Base-by-base conservation (phyloP, 352 stramenopile genomes). In the Elongisporangium undulatum region DNA sequence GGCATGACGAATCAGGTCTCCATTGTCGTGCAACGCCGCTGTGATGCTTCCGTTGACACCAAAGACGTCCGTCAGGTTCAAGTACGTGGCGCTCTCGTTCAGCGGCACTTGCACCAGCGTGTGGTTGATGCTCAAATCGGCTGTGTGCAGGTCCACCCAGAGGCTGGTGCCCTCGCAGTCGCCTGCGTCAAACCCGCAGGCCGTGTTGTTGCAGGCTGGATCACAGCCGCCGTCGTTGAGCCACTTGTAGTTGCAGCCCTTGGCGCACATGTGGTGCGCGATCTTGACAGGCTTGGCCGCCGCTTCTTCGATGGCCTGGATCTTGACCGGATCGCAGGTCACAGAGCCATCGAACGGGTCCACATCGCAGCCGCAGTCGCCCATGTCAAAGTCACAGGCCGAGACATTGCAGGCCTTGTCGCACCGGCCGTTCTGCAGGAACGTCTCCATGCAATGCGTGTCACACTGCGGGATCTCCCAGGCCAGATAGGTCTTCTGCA, bases 401-500 rank as follows among this genome's bases (percentile, higher is more conserved):
- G 75, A 85, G 39, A 83, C 84, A 54, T 98, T 97, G 67, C 95
- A 98, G 52, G 84, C 66, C 34, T 73, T 60, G 61, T 98, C 94
- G 65, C 94, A 98, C 8, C 78, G 67, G 20, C 84, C 87, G 72
- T 98, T 97, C 26, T 73, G 72, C 34, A 98, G 71, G 38, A 66
- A 82, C 12, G 58, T 64, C 12, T 94, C 79, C 68, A 67, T 77
- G 64, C 94, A 98, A n/a, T 80, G 74, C 2, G 71, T 59, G 12
- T 73, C 77, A 69, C 95, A 98, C 3, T 94, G 76, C 12, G 95
- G 95, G 29, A 97, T 85, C 66, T 98, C 90, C 95, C 95, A 98
- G 0, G 89, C 87, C 23, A 97, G 90, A 59, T 97, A 98, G 19
- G 90, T 78, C 63, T 96, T 97, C 64, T 98, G 92, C 17, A 94